Evolutionary conservation across 225 moss, liverwort and hornwort genomes (phyloP).

Genomic region (Bryoerythrophyllum caledonicum): DNA sequence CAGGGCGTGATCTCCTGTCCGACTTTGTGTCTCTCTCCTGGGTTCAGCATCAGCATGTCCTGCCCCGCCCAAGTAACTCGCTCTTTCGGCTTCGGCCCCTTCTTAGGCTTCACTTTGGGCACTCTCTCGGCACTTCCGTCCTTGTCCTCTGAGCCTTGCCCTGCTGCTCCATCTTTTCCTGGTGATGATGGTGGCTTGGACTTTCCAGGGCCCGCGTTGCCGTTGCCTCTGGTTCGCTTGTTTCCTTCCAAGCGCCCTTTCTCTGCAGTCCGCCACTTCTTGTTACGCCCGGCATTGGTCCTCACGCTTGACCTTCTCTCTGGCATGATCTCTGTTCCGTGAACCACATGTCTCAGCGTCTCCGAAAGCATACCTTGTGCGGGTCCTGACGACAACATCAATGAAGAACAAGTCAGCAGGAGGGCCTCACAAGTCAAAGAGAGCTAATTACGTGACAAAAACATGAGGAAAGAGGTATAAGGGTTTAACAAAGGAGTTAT

Average conservation of each 20-base stretch:
- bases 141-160: constrained; percentile 5
- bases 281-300: constrained; percentile 53
- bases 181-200: constrained; percentile 14
- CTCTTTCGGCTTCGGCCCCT: constrained; percentile 56
- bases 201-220: constrained; percentile 15
- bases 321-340: not conserved
- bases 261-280: constrained; percentile 46
- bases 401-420: not conserved
- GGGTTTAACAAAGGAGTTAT: not conserved
- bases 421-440: not conserved
- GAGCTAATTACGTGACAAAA: not conserved
- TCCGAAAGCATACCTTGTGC: constrained; percentile 10
- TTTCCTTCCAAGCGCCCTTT: constrained; percentile 56
- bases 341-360: constrained; percentile 5
- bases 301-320: constrained; percentile 39
- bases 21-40: constrained; percentile 24
- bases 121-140: constrained; percentile 13
- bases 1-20: constrained; percentile 42
- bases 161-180: constrained; percentile 13
- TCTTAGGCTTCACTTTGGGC: constrained; percentile 35
- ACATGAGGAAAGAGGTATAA: not conserved
- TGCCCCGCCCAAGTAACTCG: constrained; percentile 53
- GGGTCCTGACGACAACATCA: constrained; percentile 25
- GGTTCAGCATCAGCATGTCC: constrained; percentile 43
- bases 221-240: constrained; percentile 36